phyloP scores from a whole-genome alignment of 768 basidiomycete genomes.

The Tricholoma bakamatsutake region DNA sequence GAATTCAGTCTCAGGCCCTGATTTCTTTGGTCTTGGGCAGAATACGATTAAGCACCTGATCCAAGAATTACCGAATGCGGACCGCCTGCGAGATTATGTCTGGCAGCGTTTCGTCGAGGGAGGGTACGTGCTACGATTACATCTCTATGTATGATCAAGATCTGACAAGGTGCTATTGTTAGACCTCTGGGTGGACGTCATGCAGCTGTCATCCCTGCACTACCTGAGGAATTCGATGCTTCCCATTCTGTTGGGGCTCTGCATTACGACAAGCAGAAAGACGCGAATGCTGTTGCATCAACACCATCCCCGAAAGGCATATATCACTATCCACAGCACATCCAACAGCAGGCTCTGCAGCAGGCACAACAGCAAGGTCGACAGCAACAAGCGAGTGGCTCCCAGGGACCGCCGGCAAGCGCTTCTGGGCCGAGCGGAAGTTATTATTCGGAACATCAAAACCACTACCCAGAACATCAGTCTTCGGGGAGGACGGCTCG shows the following conservation, averaged over 20 bases:
- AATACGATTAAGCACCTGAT: slow-evolving; percentile 88
- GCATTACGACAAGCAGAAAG: slow-evolving; percentile 33
- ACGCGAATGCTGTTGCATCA: slow-evolving; percentile 21
- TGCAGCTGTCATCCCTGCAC: slow-evolving; percentile 74
- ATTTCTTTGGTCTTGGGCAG: slow-evolving; percentile 83
- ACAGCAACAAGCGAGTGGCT: slow-evolving; percentile 8
- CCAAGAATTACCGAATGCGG: slow-evolving; percentile 75
- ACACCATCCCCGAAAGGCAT: slow-evolving; percentile 27
- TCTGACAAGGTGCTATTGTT: slow-evolving; percentile 2
- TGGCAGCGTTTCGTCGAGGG: slow-evolving; percentile 86
- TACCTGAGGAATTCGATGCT: slow-evolving; percentile 67
- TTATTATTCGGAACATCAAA: background rate
- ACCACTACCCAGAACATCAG: background rate
- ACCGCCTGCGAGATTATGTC: slow-evolving; percentile 71
- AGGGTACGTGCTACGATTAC: slow-evolving; percentile 52
- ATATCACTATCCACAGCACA: slow-evolving; percentile 46
- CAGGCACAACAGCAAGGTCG: slow-evolving; percentile 19
- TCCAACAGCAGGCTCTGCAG: slow-evolving; percentile 22
- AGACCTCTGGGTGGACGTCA: slow-evolving; percentile 78
- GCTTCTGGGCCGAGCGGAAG: background rate
- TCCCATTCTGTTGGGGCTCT: slow-evolving; percentile 41
- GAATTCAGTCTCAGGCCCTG: slow-evolving; percentile 83
- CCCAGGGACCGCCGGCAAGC: slow-evolving; percentile 1
- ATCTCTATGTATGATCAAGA: background rate
- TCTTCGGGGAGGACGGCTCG: background rate